Conservation (phyloP, 495 filamentous ascomycete species). For the Talaromyces liani region DNA sequence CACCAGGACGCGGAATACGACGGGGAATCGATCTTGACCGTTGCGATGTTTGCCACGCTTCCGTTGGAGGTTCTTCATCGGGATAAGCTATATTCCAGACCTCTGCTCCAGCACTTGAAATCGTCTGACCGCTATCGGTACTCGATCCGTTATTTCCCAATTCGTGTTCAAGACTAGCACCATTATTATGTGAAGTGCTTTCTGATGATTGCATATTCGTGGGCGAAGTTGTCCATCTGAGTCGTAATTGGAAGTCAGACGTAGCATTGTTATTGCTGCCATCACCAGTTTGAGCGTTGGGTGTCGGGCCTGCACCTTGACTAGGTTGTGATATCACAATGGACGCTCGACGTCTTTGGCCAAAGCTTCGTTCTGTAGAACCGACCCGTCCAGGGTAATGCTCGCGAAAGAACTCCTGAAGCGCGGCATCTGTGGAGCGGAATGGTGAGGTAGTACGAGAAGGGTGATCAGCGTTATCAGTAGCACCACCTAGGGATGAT, state of each 20-base stretch:
- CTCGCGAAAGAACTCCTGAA: constrained; percentile 25
- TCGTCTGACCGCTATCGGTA: constrained; percentile 11
- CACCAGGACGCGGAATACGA: constrained; percentile 21
- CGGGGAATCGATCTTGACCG: constrained; percentile 28
- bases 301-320: constrained; percentile 12
- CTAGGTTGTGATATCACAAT: constrained; percentile 35
- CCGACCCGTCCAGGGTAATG: constrained; percentile 19
- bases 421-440: constrained; percentile 16
- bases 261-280: not conserved
- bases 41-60: constrained; percentile 21
- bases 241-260: constrained; percentile 27
- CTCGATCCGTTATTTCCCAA: constrained; percentile 13
- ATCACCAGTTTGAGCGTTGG: constrained; percentile 9
- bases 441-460: constrained; percentile 31
- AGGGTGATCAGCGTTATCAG: constrained; percentile 32
- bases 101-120: constrained; percentile 15
- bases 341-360: constrained; percentile 37
- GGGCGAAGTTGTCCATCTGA: constrained; percentile 33
- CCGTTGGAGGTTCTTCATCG: constrained; percentile 11
- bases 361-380: constrained; percentile 22
- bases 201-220: constrained; percentile 22
- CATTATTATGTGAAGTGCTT: not conserved
- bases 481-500: not conserved
- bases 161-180: constrained; percentile 17
- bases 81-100: constrained; percentile 17